Conservation (phyloP, 176 grass and related monocot genomes). For the Eleusine indica region DNA sequence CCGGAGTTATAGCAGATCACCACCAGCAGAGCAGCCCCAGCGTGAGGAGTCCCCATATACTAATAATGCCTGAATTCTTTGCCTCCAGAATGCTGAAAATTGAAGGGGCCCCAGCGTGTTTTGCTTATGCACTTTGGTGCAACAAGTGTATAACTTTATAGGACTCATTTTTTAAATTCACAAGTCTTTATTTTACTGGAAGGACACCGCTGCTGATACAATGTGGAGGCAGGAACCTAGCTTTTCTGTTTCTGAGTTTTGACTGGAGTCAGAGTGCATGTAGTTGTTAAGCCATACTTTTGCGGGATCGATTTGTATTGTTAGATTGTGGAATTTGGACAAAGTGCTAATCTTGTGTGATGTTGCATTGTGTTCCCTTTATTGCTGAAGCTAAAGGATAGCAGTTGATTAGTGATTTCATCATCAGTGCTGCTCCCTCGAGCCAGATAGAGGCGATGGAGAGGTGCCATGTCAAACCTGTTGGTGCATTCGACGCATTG, state of each 20-base stretch:
- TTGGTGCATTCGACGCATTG: too few relatives aligned
- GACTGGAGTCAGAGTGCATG: constrained; percentile 15
- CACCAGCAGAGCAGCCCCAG: constrained; percentile 50
- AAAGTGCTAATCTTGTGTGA: background rate
- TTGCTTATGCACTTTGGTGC: background rate
- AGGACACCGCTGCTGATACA: constrained; percentile 52
- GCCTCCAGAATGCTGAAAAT: constrained; percentile 31
- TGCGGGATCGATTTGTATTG: constrained; percentile 20
- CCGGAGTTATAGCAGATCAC: constrained; percentile 54
- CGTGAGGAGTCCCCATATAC: constrained; percentile 79
- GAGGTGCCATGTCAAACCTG: too few relatives aligned
- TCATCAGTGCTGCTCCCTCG: background rate
- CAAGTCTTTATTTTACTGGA: constrained; percentile 6
- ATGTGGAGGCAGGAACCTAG: constrained; percentile 45
- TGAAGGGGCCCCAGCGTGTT: constrained; percentile 1
- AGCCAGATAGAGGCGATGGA: background rate
- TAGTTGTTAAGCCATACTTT: constrained; percentile 22
- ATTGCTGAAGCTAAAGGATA: background rate
- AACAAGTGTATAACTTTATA: constrained; percentile 41
- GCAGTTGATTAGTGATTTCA: background rate
- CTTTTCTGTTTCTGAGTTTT: constrained; percentile 29
- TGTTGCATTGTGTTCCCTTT: background rate
- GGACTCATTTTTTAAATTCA: constrained; percentile 19
- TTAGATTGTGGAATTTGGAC: constrained; percentile 26
- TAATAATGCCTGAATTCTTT: constrained; percentile 44